These are phyloP conservation scores for Chernovozyma aurita DNA, from an alignment of 1,139 yeast genomes.

Conservation along the genomic window DNA sequence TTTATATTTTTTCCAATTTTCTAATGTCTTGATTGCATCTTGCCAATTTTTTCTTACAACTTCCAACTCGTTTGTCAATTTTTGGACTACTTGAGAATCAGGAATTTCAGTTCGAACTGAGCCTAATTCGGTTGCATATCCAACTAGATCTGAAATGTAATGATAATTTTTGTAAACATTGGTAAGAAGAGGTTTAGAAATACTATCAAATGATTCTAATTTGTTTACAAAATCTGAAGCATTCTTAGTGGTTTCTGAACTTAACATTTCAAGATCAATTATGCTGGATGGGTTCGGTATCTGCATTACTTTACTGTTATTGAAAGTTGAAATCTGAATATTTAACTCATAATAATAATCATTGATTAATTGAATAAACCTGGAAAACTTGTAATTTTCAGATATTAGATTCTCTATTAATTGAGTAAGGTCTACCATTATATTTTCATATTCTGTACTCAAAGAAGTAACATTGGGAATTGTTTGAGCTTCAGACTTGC, in stretches of 20 bases:
- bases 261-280: conserved; percentile 20
- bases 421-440: conserved; percentile 34
- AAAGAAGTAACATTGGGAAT: conserved; percentile 11
- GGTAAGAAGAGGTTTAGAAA: conserved; percentile 32
- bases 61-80: conserved; percentile 34
- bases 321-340: conserved; percentile 18
- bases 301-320: conserved; percentile 9
- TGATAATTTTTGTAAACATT: conserved; percentile 27
- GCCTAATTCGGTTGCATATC: conserved; percentile 12
- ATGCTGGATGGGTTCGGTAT: conserved; percentile 33
- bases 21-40: conserved; percentile 42
- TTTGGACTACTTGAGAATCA: conserved; percentile 8
- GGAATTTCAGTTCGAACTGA: conserved; percentile 11
- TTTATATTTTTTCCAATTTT: conserved; percentile 38
- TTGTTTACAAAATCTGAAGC: conserved; percentile 20
- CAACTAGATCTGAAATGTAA: conserved; percentile 21
- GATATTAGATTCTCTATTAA: conserved; percentile 35
- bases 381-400: conserved; percentile 37
- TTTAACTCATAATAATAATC: conserved; percentile 26
- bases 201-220: conserved; percentile 34
- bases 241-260: conserved; percentile 15
- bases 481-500: background rate
- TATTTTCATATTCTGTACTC: conserved; percentile 33
- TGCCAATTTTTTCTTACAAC: conserved; percentile 38
- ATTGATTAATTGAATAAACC: conserved; percentile 27